Evolutionary conservation across 257 asterid species (phyloP).

Genomic region (Solanum piurae): DNA sequence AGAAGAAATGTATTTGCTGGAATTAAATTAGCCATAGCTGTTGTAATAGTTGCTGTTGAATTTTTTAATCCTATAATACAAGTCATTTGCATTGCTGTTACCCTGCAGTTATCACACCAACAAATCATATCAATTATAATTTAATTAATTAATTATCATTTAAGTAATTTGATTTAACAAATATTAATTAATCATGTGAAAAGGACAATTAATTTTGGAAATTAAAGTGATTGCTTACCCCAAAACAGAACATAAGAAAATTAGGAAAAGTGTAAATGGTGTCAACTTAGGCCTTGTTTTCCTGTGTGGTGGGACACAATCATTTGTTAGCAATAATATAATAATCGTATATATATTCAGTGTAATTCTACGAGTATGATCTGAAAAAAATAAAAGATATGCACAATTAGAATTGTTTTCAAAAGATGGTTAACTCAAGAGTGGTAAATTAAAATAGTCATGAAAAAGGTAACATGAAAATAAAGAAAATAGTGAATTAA

Average conservation of each 20-base stretch:
- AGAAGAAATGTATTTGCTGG: conserved; percentile 74
- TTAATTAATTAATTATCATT: neutral
- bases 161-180: neutral
- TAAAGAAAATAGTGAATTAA: neutral
- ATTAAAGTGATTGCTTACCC: conserved; percentile 32
- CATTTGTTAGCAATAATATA: too few species aligned
- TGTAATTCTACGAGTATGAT: too few species aligned
- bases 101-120: conserved; percentile 29
- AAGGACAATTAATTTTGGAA: neutral
- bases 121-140: too few species aligned
- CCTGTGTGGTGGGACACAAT: conserved; percentile 31
- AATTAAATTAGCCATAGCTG: conserved; percentile 54
- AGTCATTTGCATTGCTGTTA: conserved; percentile 60
- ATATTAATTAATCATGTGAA: neutral
- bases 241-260: conserved; percentile 58
- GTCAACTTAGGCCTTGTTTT: conserved; percentile 57
- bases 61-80: conserved; percentile 69
- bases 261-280: conserved; percentile 42
- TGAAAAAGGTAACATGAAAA: neutral
- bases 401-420: too few species aligned
- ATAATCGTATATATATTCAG: too few species aligned
- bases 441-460: too few species aligned
- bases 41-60: conserved; percentile 78
- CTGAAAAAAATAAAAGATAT: too few species aligned
- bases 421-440: too few species aligned